Base-by-base conservation (phyloP, 2,329 filamentous ascomycete species). In the Spiromastix sp. region DNA sequence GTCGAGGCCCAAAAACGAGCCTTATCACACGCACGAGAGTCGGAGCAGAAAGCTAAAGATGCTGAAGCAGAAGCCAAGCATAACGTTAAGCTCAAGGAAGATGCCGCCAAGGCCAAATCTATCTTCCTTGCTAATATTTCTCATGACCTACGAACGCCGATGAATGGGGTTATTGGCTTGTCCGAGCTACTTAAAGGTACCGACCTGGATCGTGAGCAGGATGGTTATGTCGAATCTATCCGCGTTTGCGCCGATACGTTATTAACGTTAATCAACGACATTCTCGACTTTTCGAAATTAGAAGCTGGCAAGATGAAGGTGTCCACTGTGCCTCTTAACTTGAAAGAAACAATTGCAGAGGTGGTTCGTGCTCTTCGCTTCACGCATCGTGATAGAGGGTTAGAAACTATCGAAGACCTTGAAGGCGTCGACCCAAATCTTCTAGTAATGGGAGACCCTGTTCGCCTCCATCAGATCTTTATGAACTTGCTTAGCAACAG, bases 81-180 rank as follows among this genome's bases (percentile, higher is more conserved):
- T 42, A 79, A 77, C 49, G 75, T 79, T 51, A 73, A 72, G 45
- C 57, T 79, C 26, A 79, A 79, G 45, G 76, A 80, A 51, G 76
- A 80, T 51, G 76, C 76, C 15, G 74, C 75, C 5, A 75, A 70
- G 48, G 74, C 74, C 2, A 98, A 98, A 63, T 96, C 91, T 0
- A 68, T 96, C 6, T 96, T 96, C 63, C 93, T 98, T 43, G 91
- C 91, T 12, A 96, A 96, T 49, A 94, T 96, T 33, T 78, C 72
- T 2, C 77, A 81, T 46, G 77, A 96, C 57, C 69, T 98, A 22
- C 93, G 94, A 54, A 98, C 91, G 1, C 91, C 91, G 0, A 70
- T 96, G 38, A 96, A 96, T 52, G 91, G 89, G 9, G 95, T 96
- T 32, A 69, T 98, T 49, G 91, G 91, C 21, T 72, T 78, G 59